Base-by-base conservation (phyloP, 352 stramenopile species). In the Phytophthora aleatoria region DNA sequence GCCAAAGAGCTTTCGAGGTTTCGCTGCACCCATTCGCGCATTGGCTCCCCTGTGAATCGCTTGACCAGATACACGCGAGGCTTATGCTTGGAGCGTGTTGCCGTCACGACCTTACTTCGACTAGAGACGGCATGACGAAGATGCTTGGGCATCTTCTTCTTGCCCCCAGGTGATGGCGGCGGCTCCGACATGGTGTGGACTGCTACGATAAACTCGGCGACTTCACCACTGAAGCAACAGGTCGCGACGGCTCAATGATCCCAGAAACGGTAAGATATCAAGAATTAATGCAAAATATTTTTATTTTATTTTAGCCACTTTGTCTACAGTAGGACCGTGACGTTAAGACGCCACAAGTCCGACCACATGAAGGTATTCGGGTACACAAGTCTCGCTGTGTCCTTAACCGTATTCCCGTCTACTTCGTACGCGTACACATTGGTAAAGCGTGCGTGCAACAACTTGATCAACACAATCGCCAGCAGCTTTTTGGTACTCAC, bases 1-100 rank as follows among this genome's bases (percentile, higher is more conserved):
- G 69, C 74, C 10, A 79, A 76, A 28, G 83, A 89, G 33, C 83
- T 84, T 62, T 91, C 81, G 9, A 92, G 77, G 45, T 90, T 94
- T 41, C 85, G 81, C 28, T 90, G 81, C 47, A 90, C 70, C 79
- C 81, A 94, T 43, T 89, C 77, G 15, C 80, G 83, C 12, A 85
- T 47, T 2, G 64, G 64, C 51, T 94, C 85, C 12, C 71, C 83
- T 1, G 67, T 61, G 26, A 71, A 65, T 31, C 75, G 67, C 28
- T 64, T 45, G 41, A 76, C 67, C 30, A 85, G 66, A 55, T 75
- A 70, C 5, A 74, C 56, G 15, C 66, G 77, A 50, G 48, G 41
- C 43, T 83, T 76, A n/a, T 63, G 58, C 47, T 69, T 72, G 7
- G 67, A 30, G 11, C 54, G 50, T 7, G 41, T 35, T 2, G 53